These are phyloP conservation scores for Myriosclerotinia duriaeana DNA, from an alignment of 2,329 filamentous ascomycete genomes.

Conservation along the genomic window DNA sequence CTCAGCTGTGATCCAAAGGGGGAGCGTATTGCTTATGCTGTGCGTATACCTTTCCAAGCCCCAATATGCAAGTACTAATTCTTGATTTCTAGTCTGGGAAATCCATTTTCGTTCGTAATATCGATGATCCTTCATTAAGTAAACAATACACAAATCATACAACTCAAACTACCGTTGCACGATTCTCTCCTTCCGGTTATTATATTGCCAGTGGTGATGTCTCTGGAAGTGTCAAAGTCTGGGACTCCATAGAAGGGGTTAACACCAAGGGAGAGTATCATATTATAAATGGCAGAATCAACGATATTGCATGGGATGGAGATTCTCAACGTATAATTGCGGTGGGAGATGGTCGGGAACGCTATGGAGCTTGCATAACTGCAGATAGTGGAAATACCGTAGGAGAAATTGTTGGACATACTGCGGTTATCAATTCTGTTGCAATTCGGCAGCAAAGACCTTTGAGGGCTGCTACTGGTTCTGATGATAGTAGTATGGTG, in stretches of 20 bases:
- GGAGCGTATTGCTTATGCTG: slow-evolving; percentile 88
- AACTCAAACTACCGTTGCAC: slow-evolving; percentile 82
- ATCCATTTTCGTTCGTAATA: slow-evolving; percentile 92
- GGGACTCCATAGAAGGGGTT: slow-evolving; percentile 83
- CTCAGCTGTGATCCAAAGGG: slow-evolving; percentile 87
- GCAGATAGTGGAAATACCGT: slow-evolving; percentile 95
- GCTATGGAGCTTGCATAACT: slow-evolving; percentile 91
- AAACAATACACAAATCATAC: slow-evolving; percentile 95
- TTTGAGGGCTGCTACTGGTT: slow-evolving; percentile 86
- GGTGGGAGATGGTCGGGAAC: slow-evolving; percentile 90
- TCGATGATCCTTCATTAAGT: slow-evolving; percentile 80
- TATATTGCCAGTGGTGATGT: slow-evolving; percentile 92
- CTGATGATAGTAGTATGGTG: slow-evolving; percentile 84
- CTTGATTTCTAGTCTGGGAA: slow-evolving; percentile 71
- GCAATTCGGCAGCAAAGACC: slow-evolving; percentile 86
- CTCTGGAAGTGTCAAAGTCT: slow-evolving; percentile 81
- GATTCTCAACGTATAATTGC: slow-evolving; percentile 96
- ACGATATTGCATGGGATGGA: slow-evolving; percentile 96
- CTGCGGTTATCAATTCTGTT: slow-evolving; percentile 85
- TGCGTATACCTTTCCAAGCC: slow-evolving; percentile 47
- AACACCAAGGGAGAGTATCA: slow-evolving; percentile 89
- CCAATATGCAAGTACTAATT: slow-evolving; percentile 19
- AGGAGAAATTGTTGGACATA: slow-evolving; percentile 90
- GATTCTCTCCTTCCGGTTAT: slow-evolving; percentile 91
- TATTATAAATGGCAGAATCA: slow-evolving; percentile 92